Evolutionary conservation across 83 land plant genomes (phyloP), one percentile per base, ranked within the genome.

Genomic region (Larix sibirica): DNA sequence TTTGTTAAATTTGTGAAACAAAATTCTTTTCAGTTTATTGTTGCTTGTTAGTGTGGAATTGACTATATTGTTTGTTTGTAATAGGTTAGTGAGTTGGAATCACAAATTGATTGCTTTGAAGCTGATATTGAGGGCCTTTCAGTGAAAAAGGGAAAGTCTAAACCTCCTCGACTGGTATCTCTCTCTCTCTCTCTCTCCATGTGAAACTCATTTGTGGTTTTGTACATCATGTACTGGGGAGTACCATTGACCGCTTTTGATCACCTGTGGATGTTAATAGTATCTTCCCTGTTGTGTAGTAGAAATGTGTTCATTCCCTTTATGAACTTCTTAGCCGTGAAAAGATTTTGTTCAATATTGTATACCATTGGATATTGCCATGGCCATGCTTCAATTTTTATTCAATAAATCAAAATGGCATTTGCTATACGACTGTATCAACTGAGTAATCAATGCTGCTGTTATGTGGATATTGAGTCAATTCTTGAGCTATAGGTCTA

Each of bases 41-140:
- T 31, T 68, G 17, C 3, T 14, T 36, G 21, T 17, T 26, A 69
- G 18, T 73, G 54, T 71, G n/a, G 4, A 12, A 9, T 42, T 73
- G 21, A 73, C 23, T 21, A 42, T 42, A 4, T 24, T 71, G 61
- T 84, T 84, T 77, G 81, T 83, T 33, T 17, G 18, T 67, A 13
- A 62, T 89, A 96, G 99, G 99, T 97, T 64, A 79, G 90, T 3
- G 99, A 97, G 63, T 83, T 97, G 88, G 96, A 95, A 81, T 86
- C 87, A 82, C 98, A 95, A 64, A 90, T 97, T 81, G 99, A 97
- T 82, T 81, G 61, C 24, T 97, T 94, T 91, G 99, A 97, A 83
- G 96, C 99, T 36, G 99, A 97, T 74, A 77, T 95, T 77, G 99
- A 97, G 81, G 98, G 98, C 3, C 84, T 95, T 38, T 81, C 91